Base-by-base conservation (phyloP, 2,329 filamentous ascomycete genomes). In the Aspergillus neotritici region DNA sequence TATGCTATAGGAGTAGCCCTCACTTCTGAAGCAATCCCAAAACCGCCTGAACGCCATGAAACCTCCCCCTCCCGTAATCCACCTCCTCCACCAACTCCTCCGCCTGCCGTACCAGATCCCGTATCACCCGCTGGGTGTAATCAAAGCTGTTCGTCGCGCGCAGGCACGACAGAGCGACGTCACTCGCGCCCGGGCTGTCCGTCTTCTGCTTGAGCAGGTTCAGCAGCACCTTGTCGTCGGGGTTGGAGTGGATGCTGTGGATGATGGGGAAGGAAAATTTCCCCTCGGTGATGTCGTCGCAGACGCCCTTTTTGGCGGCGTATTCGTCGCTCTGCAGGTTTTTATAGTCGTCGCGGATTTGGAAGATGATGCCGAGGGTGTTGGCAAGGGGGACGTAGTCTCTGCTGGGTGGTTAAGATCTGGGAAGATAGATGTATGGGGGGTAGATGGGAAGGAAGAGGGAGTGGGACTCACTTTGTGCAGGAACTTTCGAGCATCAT, bases 251-350 rank as follows among this genome's bases (percentile, higher is more conserved):
- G 55, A 97, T 94, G 64, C 86, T 85, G 70, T 97, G 91, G 58
- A 97, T 95, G 58, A 97, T 83, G 32, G 90, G 89, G 64, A 96
- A 96, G 17, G 85, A 91, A 72, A 96, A 96, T 75, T 97, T 97
- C 50, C 91, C 91, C 71, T 97, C 93, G 1, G 89, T 96, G 56
- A 97, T 71, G 67, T 97, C 93, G 71, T 97, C 91, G 66, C 87
- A 94, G 55, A 95, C 78, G 38, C 91, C 93, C 72, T 97, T 97
- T 67, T 94, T 91, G 52, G 84, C 75, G 31, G 82, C 83, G 73
- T 96, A 96, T 58, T 82, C 76, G 13, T 70, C 30, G 10, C 16
- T 36, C 12, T 30, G 31, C 0, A 56, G 47, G n/a, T 55, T 55
- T 13, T 43, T 38, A 33, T 55, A 53, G 13, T 56, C 52, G 39